Evolutionary conservation across 305 asterid species (phyloP), one percentile per base, ranked within the genome.

Genomic region (Rubia peregrina): DNA sequence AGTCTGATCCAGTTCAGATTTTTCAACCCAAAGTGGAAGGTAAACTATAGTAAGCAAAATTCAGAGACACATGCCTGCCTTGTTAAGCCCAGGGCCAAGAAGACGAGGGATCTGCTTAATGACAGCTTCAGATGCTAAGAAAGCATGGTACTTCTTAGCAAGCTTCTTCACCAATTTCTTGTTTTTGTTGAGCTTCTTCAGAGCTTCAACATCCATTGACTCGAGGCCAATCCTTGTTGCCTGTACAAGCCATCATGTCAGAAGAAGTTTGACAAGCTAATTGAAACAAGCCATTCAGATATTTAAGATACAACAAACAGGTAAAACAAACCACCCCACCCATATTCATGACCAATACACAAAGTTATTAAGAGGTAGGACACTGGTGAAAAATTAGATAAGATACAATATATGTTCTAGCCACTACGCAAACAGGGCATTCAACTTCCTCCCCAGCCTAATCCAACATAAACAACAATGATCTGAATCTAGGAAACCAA

Each of bases 21-120:
- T 4, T 13, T 0, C 12, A 24, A 2, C 16, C 11, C 0, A 11
- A 6, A 14, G 30, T 11, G 1, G 9, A 30, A 30, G 38, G 10
- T 60, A 14, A 13, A 33, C 3, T 12, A 14, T 9, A 14, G 24
- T 5, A 17, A 17, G 59, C 1, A 33, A 3, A 33, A 33, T 33
- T 0, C 4, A 0, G 21, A 17, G 6, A 51, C 46, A 69, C 81
- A 48, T 77, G 70, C 78, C 78, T 69, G 81, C 81, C 73, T 78
- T 78, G 66, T 78, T 78, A 3, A 78, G 81, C 51, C 81, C 81
- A 19, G 81, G 78, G 2, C 81, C 81, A 16, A 78, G 33, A 33
- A 78, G 81, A 73, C 81, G 81, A 9, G 81, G 78, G 62, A 78
- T 78, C 76, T 78, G 82, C 64, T 74, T 78, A 21, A 78, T 78